Base-by-base conservation (phyloP, 1,284 basidiomycete species). In the Hemileia vastatrix region DNA sequence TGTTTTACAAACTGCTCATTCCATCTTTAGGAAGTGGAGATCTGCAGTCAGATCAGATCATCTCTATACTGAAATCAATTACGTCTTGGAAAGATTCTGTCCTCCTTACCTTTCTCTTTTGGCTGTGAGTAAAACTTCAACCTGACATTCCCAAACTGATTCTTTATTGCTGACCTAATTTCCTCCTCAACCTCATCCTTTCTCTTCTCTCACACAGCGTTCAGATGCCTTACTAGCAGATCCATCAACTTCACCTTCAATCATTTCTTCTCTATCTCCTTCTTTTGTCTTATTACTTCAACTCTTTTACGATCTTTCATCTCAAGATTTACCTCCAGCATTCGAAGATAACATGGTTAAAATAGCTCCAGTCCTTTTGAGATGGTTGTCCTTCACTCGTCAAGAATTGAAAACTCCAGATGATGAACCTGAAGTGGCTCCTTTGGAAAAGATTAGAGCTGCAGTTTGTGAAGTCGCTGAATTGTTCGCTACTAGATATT, bases 11-110 rank as follows among this genome's bases (percentile, higher is more conserved):
- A 92, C 93, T 0, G 90, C 91, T 0, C 94, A 97, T 76, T 92
- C 90, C 48, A 96, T 98, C 71, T 97, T 96, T 79, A 83, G 84
- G 56, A 83, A 85, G 66, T 98, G 94, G 94, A 84, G 94, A 58
- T 84, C 89, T 3, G 87, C 87, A 70, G 88, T 93, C 71, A 84
- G 92, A 61, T 87, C 88, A 6, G 86, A 98, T 77, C 77, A 81
- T 44, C 84, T 98, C 55, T 97, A 87, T 79, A 81, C 84, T 1
- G 87, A 89, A 72, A 97, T 98, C 81, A 96, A 95, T 78, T 82
- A 88, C 65, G 94, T 96, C 58, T 82, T 97, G 52, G 80, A 78
- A 43, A 85, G 85, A 68, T 94, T 96, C 78, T 85, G 87, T 74
- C 74, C 80, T 5, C 88, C 91, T 0, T 94, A 92, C 78, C 83